Evolutionary conservation across 1,139 yeast genomes (phyloP).

Genomic region (Wickerhamomyces sp.): DNA sequence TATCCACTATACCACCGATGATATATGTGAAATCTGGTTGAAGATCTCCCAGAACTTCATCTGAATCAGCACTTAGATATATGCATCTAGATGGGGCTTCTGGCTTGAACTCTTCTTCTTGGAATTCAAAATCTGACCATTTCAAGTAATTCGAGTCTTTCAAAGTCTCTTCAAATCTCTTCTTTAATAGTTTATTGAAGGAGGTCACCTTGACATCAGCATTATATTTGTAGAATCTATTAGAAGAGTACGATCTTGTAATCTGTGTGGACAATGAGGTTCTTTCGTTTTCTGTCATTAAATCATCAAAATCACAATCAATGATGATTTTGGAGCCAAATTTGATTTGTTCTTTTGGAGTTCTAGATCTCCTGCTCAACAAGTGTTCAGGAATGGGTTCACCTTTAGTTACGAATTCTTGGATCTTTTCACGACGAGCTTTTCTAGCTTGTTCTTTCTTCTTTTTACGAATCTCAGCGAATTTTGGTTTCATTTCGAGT

Average conservation of each 20-base stretch:
- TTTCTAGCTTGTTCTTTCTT: conserved; percentile 43
- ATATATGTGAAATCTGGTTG: conserved; percentile 72
- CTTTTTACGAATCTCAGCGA: conserved; percentile 45
- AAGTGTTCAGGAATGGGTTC: conserved; percentile 33
- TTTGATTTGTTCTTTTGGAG: conserved; percentile 38
- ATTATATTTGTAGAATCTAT: conserved; percentile 56
- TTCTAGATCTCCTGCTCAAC: conserved; percentile 25
- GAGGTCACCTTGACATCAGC: conserved; percentile 61
- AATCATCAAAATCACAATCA: conserved; percentile 88
- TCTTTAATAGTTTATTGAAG: conserved; percentile 59
- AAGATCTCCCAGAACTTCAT: conserved; percentile 55
- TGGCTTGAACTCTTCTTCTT: conserved; percentile 40
- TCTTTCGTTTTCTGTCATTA: conserved; percentile 80
- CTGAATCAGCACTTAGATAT: conserved; percentile 86
- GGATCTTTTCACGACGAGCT: conserved; percentile 32
- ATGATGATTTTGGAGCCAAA: conserved; percentile 55
- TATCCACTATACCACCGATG: conserved; percentile 95
- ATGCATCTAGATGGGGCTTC: conserved; percentile 42
- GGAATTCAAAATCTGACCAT: conserved; percentile 65
- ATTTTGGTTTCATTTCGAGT: conserved; percentile 62
- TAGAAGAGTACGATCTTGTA: conserved; percentile 76
- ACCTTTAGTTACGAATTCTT: conserved; percentile 30
- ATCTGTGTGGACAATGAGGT: conserved; percentile 77
- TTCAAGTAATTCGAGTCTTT: conserved; percentile 47
- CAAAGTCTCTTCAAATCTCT: conserved; percentile 64